Evolutionary conservation across 169 alveolate species (phyloP).

Genomic region (Blepharisma undulans): DNA sequence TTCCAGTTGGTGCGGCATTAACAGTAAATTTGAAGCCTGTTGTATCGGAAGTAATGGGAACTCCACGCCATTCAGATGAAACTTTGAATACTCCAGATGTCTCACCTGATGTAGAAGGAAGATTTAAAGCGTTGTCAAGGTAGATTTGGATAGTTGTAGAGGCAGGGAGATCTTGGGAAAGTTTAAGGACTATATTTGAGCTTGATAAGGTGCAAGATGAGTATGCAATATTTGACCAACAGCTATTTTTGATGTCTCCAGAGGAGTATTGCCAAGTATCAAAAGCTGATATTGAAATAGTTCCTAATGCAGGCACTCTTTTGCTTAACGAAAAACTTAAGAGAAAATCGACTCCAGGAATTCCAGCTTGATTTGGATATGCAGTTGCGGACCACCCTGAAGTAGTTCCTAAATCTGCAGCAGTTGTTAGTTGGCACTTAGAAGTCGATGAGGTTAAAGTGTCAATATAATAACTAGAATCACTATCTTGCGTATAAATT

Average conservation of each 20-base stretch:
- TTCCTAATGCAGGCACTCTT: neutral
- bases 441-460: neutral
- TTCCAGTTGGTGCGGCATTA: neutral
- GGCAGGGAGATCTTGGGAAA: neutral
- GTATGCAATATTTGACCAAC: neutral
- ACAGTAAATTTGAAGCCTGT: neutral
- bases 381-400: neutral
- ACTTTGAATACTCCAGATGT: neutral
- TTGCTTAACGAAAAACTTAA: neutral
- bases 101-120: neutral
- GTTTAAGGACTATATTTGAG: neutral
- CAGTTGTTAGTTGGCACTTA: neutral
- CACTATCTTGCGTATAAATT: neutral
- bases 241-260: neutral
- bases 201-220: neutral
- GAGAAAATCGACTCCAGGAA: neutral
- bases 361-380: neutral
- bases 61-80: neutral
- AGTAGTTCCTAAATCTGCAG: neutral
- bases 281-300: neutral
- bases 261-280: neutral
- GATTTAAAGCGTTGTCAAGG: constrained; percentile 11
- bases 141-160: neutral
- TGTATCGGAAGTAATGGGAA: neutral
- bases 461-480: neutral